A percentile compares a stretch with the other conserved stretches of the same genome.
Conservation (phyloP, 169 alveolate species). For the Eimeria brunetti region DNA sequence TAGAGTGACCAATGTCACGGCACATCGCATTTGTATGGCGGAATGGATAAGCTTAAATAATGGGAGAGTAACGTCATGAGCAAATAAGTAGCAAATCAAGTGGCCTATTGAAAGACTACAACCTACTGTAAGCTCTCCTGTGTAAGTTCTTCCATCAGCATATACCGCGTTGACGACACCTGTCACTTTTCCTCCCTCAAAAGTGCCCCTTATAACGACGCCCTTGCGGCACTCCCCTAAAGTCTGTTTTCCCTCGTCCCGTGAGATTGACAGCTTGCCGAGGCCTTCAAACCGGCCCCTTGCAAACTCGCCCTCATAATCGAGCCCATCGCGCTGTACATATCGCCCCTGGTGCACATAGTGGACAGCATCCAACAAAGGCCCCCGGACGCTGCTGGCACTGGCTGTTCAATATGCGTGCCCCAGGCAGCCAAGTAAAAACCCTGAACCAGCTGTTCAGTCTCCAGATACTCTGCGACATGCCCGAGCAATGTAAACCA, state of each 20-base stretch:
- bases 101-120: neutral
- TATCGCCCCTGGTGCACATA: slow-evolving; percentile 60
- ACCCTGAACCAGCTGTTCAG: neutral
- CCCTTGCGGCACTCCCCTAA: slow-evolving; percentile 20
- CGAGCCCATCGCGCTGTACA: slow-evolving; percentile 70
- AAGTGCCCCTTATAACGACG: slow-evolving; percentile 64
- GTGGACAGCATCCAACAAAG: neutral
- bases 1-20: neutral
- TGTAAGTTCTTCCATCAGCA: slow-evolving; percentile 71
- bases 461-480: neutral
- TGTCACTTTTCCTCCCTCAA: slow-evolving; percentile 57
- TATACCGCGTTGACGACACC: slow-evolving; percentile 71
- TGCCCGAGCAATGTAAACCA: neutral
- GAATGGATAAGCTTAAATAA: neutral
- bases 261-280: slow-evolving; percentile 57
- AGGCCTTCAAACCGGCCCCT: slow-evolving; percentile 76
- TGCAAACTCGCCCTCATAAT: slow-evolving; percentile 79
- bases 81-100: neutral
- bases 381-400: neutral
- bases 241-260: slow-evolving; percentile 6
- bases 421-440: neutral
- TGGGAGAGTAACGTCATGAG: neutral
- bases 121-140: slow-evolving; percentile 68
- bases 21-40: neutral
- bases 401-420: neutral